phyloP scores from a whole-genome alignment of 225 moss, liverwort and hornwort genomes.

The Polytrichum commune region DNA sequence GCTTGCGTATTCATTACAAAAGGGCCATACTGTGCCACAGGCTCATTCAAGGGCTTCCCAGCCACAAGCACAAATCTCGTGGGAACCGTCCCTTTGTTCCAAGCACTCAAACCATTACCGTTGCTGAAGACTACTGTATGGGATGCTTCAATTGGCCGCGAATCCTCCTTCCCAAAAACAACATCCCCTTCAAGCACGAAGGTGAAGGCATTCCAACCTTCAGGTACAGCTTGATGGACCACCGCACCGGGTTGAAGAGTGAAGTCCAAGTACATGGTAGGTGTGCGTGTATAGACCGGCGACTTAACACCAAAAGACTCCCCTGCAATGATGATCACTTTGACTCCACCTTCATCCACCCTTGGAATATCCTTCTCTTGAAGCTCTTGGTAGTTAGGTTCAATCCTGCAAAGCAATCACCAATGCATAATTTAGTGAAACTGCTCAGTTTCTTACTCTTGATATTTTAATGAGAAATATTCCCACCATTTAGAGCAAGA shows the following conservation, averaged over 20 bases:
- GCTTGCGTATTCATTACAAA: conserved; percentile 86
- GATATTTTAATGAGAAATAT: no score
- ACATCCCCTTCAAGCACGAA: conserved; percentile 58
- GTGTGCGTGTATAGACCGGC: conserved; percentile 79
- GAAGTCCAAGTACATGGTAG: conserved; percentile 85
- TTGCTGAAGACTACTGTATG: conserved; percentile 67
- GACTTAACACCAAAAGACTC: conserved; percentile 76
- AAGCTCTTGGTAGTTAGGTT: conserved; percentile 79
- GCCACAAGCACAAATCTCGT: conserved; percentile 73
- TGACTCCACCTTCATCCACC: conserved; percentile 60
- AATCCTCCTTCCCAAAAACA: conserved; percentile 50
- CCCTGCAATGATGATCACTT: conserved; percentile 81
- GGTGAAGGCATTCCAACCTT: conserved; percentile 85
- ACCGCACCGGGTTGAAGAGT: conserved; percentile 65
- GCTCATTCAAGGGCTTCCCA: conserved; percentile 76
- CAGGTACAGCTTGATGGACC: conserved; percentile 64
- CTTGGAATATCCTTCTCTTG: conserved; percentile 62
- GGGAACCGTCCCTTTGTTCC: conserved; percentile 54
- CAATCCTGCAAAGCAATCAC: conserved; percentile 43
- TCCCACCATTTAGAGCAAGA: no score
- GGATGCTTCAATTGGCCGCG: conserved; percentile 31
- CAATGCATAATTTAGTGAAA: no score
- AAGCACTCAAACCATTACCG: conserved; percentile 71
- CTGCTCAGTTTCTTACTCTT: no score
- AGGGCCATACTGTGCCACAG: conserved; percentile 76